Percentiles rank a stretch among this genome's conserved stretches.
Conservation (phyloP, 208 protist genomes). For the Crithidia thermophila region DNA sequence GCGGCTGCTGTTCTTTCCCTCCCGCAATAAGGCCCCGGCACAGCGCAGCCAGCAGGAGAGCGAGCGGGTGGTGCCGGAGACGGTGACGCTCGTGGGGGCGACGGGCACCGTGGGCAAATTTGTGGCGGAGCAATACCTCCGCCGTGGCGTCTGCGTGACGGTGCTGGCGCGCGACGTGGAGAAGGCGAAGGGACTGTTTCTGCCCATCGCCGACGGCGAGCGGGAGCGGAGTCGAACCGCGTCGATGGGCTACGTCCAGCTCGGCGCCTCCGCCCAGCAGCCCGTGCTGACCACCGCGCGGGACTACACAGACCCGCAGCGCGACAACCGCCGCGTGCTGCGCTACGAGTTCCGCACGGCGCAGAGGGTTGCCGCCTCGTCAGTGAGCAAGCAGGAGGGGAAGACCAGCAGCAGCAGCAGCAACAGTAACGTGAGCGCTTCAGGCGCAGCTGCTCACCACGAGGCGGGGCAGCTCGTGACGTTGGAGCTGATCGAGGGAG, state of each 20-base stretch:
- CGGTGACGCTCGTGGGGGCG: conserved; percentile 59
- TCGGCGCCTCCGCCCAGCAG: conserved; percentile 13
- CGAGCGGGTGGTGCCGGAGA: conserved; percentile 8
- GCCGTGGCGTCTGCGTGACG: conserved; percentile 63
- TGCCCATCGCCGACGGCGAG: conserved; percentile 49
- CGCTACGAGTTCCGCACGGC: conserved; percentile 36
- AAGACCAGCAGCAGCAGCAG: neutral
- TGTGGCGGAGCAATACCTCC: conserved; percentile 70
- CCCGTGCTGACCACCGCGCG: conserved; percentile 21
- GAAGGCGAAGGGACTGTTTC: conserved; percentile 48
- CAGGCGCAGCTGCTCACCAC: no score
- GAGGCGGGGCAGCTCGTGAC: conserved; percentile 19
- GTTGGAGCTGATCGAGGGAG: conserved; percentile 61
- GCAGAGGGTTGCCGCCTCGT: no score
- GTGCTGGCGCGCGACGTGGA: conserved; percentile 52
- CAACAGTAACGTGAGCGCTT: neutral
- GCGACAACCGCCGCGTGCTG: conserved; percentile 31
- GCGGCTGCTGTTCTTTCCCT: conserved; percentile 48
- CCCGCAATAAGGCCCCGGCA: conserved; percentile 32
- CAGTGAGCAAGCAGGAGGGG: no score
- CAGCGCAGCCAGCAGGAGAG: conserved; percentile 2
- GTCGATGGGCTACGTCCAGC: conserved; percentile 33
- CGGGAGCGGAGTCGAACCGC: conserved; percentile 22
- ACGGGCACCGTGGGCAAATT: conserved; percentile 56
- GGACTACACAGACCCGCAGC: conserved; percentile 25